Base-by-base conservation (phyloP, 1,139 yeast species). In the Taphrina pruni region DNA sequence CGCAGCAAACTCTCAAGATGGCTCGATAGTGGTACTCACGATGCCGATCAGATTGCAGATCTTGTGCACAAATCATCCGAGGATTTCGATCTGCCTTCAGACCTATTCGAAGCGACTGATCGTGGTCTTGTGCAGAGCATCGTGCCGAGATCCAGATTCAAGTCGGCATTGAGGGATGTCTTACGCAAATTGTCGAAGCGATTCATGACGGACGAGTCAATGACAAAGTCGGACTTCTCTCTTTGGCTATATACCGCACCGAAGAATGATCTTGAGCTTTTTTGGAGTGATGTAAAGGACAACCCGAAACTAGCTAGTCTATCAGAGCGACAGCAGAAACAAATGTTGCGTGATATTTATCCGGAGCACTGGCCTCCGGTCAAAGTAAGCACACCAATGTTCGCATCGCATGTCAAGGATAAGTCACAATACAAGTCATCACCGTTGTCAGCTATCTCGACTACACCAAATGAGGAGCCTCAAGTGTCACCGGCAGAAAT, bases 21-120 rank as follows among this genome's bases (percentile, higher is more conserved):
- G 54, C 54, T 50, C n/a, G 36, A 26, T 7, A 35, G 21, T 1
- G 54, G 54, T 20, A 1, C 32, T 3, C n/a, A 6, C 14, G 54
- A 50, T 21, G 54, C 54, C 6, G 54, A 50, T 50, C 54, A 50
- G 21, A 50, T 50, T 6, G 35, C 54, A 11, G 54, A 50, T 50
- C 12, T 50, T 21, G 36, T 50, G n/a, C 54, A 50, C n/a, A n/a
- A 35, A 2, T 2, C 54, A 9, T 20, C 54, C 1, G 54, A 50
- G 9, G 36, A 20, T 8, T 21, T 1, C 2, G 36, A 21, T 6
- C 54, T 26, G n/a, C 54, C 54, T 2, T 6, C 36, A 9, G 12
- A 21, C 6, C 3, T 50, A 0, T 21, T 50, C 3, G 36, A 7
- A 35, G 12, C 5, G 8, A 26, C 8, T 26, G 54, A 50, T 21